Percentiles rank a stretch among this genome's conserved stretches.
phyloP scores from a whole-genome alignment of 352 stramenopile genomes.

The Globisporangium canariense region DNA sequence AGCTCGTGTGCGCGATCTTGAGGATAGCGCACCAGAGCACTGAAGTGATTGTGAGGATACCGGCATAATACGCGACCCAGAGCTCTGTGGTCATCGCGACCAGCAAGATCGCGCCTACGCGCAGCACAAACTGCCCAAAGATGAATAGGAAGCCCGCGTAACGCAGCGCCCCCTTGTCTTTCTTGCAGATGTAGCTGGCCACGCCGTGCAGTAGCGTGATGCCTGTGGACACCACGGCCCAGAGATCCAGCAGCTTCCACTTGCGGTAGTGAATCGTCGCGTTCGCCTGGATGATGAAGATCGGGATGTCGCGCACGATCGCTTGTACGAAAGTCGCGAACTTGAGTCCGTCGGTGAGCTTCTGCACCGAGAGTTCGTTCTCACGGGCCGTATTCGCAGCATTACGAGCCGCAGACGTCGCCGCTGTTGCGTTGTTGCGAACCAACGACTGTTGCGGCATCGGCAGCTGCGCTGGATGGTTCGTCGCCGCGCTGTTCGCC shows the following conservation, averaged over 20 bases:
- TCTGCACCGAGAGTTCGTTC: constrained; percentile 13
- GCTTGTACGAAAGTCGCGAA: constrained; percentile 65
- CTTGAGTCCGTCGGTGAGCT: constrained; percentile 30
- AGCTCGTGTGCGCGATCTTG: constrained; percentile 38
- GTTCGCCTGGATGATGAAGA: constrained; percentile 75
- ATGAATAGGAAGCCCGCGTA: constrained; percentile 44
- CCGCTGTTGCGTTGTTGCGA: neutral
- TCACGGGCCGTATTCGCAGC: neutral
- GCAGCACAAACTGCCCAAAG: constrained; percentile 57
- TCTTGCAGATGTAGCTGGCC: constrained; percentile 40
- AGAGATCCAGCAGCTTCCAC: constrained; percentile 63
- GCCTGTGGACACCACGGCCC: constrained; percentile 48
- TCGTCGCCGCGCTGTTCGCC: neutral
- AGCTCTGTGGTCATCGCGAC: constrained; percentile 58
- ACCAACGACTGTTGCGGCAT: neutral
- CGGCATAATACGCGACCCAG: constrained; percentile 33
- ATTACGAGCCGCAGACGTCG: constrained; percentile 4
- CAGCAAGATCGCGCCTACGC: constrained; percentile 55
- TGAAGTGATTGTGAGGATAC: constrained; percentile 30
- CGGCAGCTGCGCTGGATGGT: constrained; percentile 9
- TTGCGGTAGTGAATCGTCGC: constrained; percentile 81
- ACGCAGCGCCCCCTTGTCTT: constrained; percentile 29
- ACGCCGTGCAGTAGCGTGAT: constrained; percentile 48
- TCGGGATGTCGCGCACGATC: constrained; percentile 64
- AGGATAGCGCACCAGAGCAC: constrained; percentile 33